Percentiles rank a stretch among this genome's conserved stretches.
Evolutionary conservation across 495 filamentous ascomycete genomes (phyloP).

Genomic region (Penicillium parvum): DNA sequence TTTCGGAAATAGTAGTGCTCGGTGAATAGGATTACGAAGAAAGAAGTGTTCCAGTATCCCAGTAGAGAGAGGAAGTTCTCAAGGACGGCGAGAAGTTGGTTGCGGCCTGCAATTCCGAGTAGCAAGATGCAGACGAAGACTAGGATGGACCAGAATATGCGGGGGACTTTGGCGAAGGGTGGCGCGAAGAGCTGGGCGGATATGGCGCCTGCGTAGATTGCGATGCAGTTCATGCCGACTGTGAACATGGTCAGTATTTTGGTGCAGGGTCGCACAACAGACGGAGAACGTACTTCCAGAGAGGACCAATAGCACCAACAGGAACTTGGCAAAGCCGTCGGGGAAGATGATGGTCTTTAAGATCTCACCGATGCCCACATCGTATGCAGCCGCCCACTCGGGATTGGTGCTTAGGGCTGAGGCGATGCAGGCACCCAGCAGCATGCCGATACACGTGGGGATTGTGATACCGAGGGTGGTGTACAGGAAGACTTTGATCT

Average conservation of each 20-base stretch:
- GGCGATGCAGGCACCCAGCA: constrained; percentile 49
- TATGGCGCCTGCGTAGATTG: constrained; percentile 39
- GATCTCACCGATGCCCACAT: constrained; percentile 54
- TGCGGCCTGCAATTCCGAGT: constrained; percentile 38
- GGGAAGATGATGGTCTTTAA: constrained; percentile 53
- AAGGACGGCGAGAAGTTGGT: constrained; percentile 35
- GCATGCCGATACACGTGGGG: constrained; percentile 54
- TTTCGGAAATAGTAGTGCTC: constrained; percentile 60
- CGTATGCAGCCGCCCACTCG: constrained; percentile 45
- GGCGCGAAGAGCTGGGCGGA: constrained; percentile 39
- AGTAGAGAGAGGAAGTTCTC: constrained; percentile 55
- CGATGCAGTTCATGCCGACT: constrained; percentile 40
- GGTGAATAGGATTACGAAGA: constrained; percentile 52
- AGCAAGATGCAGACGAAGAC: constrained; percentile 36
- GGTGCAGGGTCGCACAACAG: not conserved
- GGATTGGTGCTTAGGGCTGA: constrained; percentile 48
- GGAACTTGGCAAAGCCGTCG: constrained; percentile 53
- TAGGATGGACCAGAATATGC: constrained; percentile 39
- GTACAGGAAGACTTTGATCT: constrained; percentile 51
- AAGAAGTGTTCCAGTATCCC: constrained; percentile 57
- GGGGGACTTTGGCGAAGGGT: constrained; percentile 37
- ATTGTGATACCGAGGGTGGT: constrained; percentile 40
- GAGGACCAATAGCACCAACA: constrained; percentile 52
- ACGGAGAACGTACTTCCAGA: constrained; percentile 30
- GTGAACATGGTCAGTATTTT: too few species aligned